Evolutionary conservation across 148 eudicot species (phyloP), one percentile per base, ranked within the genome.

Genomic region (Fagopyrum tataricum): DNA sequence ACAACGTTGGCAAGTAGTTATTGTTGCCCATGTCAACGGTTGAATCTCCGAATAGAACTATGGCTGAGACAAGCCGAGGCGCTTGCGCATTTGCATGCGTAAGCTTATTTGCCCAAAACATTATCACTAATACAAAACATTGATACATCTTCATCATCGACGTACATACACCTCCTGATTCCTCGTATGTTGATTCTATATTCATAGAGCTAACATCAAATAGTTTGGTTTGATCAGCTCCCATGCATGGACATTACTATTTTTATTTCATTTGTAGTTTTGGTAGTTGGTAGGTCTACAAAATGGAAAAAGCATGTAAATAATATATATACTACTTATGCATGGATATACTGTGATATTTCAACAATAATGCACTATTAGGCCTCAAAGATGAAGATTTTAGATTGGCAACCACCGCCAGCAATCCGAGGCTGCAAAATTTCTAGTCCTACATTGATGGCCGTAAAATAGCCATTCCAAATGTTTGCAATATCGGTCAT

Each of bases 31-130:
- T 88, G 84, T 96, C 99, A 0, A 92, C 92, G 0, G 82, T 73
- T 0, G 97, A 96, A 71, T 96, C 99, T 1, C 97, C 99, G 46
- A 96, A 96, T 18, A 91, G 80, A 56, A 88, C 78, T n/a, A 96
- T 80, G 7, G 90, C 97, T 0, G 99, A 96, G 9, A 96, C 91
- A 69, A 95, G 43, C 4, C 79, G 81, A 47, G 91, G 89, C 52
- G 66, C 18, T 37, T 64, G 69, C 14, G 69, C 42, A 2, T 59
- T 59, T 9, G 66, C 26, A 24, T 59, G 66, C 15, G 5, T 14
- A 37, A 64, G 14, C 4, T 64, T 39, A 7, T 1, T 64, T 15
- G 18, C 43, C n/a, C 37, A 14, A 5, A 64, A 2, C 17, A 37
- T 31, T 31, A 6, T 9, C 6, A 39, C 4, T 4, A 37, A 14